Evolutionary conservation across 1,139 yeast genomes (phyloP).

Genomic region (Saccharomyces hybrid): DNA sequence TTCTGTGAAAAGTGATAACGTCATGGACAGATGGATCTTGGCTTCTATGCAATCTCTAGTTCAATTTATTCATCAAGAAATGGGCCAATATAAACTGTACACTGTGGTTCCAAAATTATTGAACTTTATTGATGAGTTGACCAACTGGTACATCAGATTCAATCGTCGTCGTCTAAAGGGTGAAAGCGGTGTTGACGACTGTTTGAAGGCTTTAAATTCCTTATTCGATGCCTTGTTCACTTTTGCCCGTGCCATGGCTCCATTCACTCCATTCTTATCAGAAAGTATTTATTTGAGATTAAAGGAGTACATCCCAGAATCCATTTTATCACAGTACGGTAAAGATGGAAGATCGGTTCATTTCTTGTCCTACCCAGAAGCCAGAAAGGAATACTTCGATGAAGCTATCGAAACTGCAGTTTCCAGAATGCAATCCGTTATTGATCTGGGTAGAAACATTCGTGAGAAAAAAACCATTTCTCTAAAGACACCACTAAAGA

Average conservation of each 20-base stretch:
- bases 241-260: constrained; percentile 94
- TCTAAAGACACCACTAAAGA: constrained; percentile 88
- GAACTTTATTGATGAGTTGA: constrained; percentile 82
- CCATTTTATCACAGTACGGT: constrained; percentile 37
- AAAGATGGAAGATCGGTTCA: constrained; percentile 80
- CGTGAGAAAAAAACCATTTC: constrained; percentile 94
- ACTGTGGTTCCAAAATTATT: constrained; percentile 93
- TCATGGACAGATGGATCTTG: constrained; percentile 95
- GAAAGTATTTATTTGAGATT: constrained; percentile 82
- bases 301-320: constrained; percentile 50
- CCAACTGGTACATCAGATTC: constrained; percentile 98
- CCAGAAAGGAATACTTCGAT: constrained; percentile 76
- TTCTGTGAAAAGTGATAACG: constrained; percentile 59
- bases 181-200: constrained; percentile 75
- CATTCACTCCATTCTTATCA: constrained; percentile 93
- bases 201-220: constrained; percentile 80
- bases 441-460: constrained; percentile 90
- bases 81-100: constrained; percentile 82
- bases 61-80: constrained; percentile 78
- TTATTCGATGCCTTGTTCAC: constrained; percentile 84
- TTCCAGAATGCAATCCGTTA: constrained; percentile 92
- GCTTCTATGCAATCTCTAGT: constrained; percentile 91
- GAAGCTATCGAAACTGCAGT: constrained; percentile 76
- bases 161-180: constrained; percentile 98
- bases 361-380: constrained; percentile 82